These are phyloP conservation scores for Leucocoprinus birnbaumii DNA, from an alignment of 768 basidiomycete species.

Conservation along the genomic window DNA sequence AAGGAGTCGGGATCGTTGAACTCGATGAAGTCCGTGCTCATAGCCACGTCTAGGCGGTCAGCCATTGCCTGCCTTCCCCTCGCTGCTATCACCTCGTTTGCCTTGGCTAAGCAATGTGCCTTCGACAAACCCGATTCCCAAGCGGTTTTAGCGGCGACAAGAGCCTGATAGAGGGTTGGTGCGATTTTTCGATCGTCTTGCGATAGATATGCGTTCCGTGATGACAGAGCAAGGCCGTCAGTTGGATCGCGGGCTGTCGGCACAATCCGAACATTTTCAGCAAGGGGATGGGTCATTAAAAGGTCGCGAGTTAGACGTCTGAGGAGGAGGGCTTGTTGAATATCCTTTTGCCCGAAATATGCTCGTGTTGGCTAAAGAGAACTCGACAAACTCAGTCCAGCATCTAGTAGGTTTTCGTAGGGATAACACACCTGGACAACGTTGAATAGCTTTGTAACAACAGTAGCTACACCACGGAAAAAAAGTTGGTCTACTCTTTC, in stretches of 20 bases:
- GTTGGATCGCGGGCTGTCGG: constrained; percentile 73
- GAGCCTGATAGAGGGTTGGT: constrained; percentile 66
- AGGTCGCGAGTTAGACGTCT: constrained; percentile 78
- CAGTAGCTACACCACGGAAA: constrained; percentile 93
- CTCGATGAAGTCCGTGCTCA: constrained; percentile 83
- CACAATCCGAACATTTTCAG: constrained; percentile 77
- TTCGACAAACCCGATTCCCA: constrained; percentile 57
- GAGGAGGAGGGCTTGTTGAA: constrained; percentile 90
- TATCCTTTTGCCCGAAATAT: constrained; percentile 98
- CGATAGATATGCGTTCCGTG: constrained; percentile 83
- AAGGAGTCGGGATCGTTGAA: constrained; percentile 83
- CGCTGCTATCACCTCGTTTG: constrained; percentile 36
- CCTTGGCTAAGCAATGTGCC: constrained; percentile 42
- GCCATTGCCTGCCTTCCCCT: constrained; percentile 25
- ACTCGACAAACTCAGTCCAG: constrained; percentile 2
- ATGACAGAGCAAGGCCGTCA: constrained; percentile 82
- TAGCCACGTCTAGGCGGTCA: constrained; percentile 39
- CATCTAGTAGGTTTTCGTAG: background rate
- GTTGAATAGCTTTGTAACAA: constrained; percentile 95
- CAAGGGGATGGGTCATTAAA: constrained; percentile 72
- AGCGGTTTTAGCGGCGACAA: constrained; percentile 50
- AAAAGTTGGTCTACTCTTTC: constrained; percentile 82
- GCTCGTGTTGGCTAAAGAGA: constrained; percentile 76
- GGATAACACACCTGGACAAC: constrained; percentile 64
- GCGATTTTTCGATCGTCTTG: constrained; percentile 60